These are phyloP conservation scores for Metarhizium guizhouense DNA, from an alignment of 2,329 filamentous ascomycete genomes.

Conservation along the genomic window DNA sequence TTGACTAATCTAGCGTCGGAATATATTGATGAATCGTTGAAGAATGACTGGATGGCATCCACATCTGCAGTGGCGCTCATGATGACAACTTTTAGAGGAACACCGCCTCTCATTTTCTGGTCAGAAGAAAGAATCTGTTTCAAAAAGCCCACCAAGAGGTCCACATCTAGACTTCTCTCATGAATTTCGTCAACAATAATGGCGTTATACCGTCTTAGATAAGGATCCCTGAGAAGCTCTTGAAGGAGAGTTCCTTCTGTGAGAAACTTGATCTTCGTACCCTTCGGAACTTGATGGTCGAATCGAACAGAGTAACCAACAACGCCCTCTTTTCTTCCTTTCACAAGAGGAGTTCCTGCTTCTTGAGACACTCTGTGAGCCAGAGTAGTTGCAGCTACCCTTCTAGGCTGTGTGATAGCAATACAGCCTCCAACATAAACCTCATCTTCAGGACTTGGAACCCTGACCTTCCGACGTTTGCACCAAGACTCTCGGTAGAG, in stretches of 20 bases:
- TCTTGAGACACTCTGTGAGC: constrained; percentile 84
- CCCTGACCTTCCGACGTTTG: constrained; percentile 43
- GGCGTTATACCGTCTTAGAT: constrained; percentile 76
- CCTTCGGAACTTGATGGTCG: constrained; percentile 73
- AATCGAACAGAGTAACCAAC: constrained; percentile 96
- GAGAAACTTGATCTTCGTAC: constrained; percentile 84
- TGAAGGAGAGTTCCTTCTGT: constrained; percentile 96
- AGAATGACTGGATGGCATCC: constrained; percentile 68
- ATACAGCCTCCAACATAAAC: constrained; percentile 66
- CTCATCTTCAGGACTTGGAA: constrained; percentile 30
- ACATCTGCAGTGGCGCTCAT: constrained; percentile 98
- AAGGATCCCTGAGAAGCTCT: constrained; percentile 80
- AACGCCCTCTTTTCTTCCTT: constrained; percentile 30
- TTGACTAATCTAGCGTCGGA: constrained; percentile 17
- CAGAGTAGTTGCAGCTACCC: constrained; percentile 87
- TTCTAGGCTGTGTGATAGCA: constrained; percentile 86
- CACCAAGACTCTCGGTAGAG: constrained; percentile 75
- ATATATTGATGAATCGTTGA: constrained; percentile 32
- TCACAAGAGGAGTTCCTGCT: constrained; percentile 43
- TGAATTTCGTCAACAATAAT: constrained; percentile 95
- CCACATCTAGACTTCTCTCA: constrained; percentile 89
- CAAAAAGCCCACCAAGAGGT: constrained; percentile 81
- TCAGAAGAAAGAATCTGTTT: constrained; percentile 62
- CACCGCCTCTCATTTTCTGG: constrained; percentile 56
- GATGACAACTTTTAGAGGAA: constrained; percentile 78